Conservation (phyloP, 495 filamentous ascomycete genomes). For the Daldinia concentrica region DNA sequence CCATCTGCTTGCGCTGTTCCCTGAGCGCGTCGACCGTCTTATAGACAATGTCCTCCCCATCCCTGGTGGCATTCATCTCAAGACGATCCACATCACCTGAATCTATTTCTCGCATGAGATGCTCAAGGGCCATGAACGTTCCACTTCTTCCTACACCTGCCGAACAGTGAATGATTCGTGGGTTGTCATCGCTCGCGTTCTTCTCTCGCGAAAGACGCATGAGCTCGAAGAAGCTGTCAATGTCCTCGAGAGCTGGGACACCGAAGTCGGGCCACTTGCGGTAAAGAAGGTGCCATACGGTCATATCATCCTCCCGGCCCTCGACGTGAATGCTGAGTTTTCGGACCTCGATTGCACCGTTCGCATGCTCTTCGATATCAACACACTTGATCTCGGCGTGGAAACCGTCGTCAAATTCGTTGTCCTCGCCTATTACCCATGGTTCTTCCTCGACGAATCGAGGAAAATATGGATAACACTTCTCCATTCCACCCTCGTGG, state of each 20-base stretch:
- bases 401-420: constrained; percentile 73
- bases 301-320: constrained; percentile 57
- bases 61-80: constrained; percentile 34
- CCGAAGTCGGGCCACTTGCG: constrained; percentile 94
- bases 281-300: constrained; percentile 90
- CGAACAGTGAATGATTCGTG: constrained; percentile 91
- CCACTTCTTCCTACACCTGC: constrained; percentile 94
- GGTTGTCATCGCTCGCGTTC: constrained; percentile 70
- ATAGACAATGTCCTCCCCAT: constrained; percentile 63
- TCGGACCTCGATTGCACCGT: constrained; percentile 63
- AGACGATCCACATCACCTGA: constrained; percentile 70
- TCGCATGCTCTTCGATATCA: constrained; percentile 58
- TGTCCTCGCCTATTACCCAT: constrained; percentile 63
- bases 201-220: constrained; percentile 79
- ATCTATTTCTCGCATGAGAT: constrained; percentile 82
- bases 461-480: constrained; percentile 94
- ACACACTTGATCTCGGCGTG: constrained; percentile 62
- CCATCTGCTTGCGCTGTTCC: constrained; percentile 94
- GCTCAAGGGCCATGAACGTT: constrained; percentile 94
- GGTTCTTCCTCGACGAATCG: constrained; percentile 61
- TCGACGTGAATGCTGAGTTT: constrained; percentile 61
- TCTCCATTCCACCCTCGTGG: constrained; percentile 80
- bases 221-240: constrained; percentile 78
- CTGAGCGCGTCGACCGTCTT: constrained; percentile 82
- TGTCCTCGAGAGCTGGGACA: constrained; percentile 82